phyloP scores from a whole-genome alignment of 805 yeast genomes.

The Saccharomycopsis oosterbeekiorum region DNA sequence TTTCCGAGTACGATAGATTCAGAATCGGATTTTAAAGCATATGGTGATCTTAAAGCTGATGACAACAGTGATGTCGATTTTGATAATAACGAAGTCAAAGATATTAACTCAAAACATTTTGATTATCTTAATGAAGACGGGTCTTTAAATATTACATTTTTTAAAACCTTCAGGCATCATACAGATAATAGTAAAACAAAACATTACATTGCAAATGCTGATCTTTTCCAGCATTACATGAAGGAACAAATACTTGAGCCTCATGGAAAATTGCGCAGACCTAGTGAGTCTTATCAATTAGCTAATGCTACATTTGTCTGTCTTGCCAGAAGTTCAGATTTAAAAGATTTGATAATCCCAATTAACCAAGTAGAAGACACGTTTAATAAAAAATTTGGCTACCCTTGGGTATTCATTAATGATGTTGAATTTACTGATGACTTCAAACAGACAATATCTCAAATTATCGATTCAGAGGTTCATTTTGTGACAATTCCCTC shows the following conservation, averaged over 20 bases:
- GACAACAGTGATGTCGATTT: background rate
- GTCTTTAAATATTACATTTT: constrained; percentile 9
- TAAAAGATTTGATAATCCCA: constrained; percentile 37
- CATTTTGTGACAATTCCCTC: constrained; percentile 36
- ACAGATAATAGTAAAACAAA: background rate
- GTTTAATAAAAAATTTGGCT: constrained; percentile 61
- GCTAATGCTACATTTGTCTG: constrained; percentile 72
- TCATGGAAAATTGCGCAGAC: constrained; percentile 22
- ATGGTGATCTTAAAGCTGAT: background rate
- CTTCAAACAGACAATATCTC: constrained; percentile 39
- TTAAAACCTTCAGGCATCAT: constrained; percentile 8
- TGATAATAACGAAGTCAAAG: no score
- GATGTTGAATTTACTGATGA: constrained; percentile 53
- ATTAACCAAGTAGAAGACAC: constrained; percentile 50
- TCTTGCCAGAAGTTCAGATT: constrained; percentile 62
- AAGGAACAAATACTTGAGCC: background rate
- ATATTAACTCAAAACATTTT: background rate
- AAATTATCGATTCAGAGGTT: constrained; percentile 29
- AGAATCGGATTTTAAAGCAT: background rate
- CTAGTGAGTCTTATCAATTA: constrained; percentile 24
- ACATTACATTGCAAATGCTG: background rate
- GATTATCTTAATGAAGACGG: constrained; percentile 10
- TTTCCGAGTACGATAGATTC: background rate
- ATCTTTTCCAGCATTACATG: background rate
- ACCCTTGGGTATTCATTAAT: constrained; percentile 75